Percentiles rank a stretch among this genome's conserved stretches.
phyloP scores from a whole-genome alignment of 2,329 filamentous ascomycete genomes.

The Celoporthe dispersa region DNA sequence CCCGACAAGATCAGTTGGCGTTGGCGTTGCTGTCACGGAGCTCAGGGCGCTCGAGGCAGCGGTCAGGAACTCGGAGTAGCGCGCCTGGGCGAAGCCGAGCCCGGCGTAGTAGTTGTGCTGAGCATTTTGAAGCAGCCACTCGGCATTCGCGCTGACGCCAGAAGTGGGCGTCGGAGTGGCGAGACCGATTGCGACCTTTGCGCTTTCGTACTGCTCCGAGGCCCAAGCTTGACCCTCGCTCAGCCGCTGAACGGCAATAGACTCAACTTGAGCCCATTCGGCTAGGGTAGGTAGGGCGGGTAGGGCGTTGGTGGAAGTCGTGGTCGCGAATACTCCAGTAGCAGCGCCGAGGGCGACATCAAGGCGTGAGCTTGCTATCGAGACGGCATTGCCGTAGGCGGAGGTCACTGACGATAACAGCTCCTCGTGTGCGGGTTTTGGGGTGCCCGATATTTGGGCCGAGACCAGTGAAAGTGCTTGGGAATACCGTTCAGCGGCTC shows the following conservation, averaged over 20 bases:
- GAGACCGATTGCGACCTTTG: constrained; percentile 67
- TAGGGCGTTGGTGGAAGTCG: constrained; percentile 42
- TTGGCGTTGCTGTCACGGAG: constrained; percentile 61
- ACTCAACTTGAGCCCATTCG: constrained; percentile 57
- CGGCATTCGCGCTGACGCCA: constrained; percentile 49
- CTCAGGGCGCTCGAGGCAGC: constrained; percentile 73
- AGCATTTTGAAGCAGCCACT: constrained; percentile 65
- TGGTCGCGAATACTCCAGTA: constrained; percentile 54
- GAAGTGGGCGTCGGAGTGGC: constrained; percentile 61
- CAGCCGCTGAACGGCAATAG: constrained; percentile 72
- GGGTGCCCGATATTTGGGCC: constrained; percentile 68
- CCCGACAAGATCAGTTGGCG: constrained; percentile 57
- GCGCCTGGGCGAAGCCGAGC: constrained; percentile 76
- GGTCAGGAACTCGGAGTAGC: constrained; percentile 75
- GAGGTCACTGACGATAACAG: constrained; percentile 70
- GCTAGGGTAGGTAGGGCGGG: constrained; percentile 44
- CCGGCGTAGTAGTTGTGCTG: constrained; percentile 76
- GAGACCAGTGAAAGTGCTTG: constrained; percentile 71
- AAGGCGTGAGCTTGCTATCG: constrained; percentile 63
- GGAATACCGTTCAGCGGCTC: constrained; percentile 70
- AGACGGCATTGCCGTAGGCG: constrained; percentile 69
- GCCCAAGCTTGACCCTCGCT: constrained; percentile 73
- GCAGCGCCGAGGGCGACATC: constrained; percentile 59
- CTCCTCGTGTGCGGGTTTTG: constrained; percentile 70
- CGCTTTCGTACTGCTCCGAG: constrained; percentile 71